Evolutionary conservation across 768 basidiomycete species (phyloP), one percentile per base, ranked within the genome.

Genomic region (Royoungia palumana): DNA sequence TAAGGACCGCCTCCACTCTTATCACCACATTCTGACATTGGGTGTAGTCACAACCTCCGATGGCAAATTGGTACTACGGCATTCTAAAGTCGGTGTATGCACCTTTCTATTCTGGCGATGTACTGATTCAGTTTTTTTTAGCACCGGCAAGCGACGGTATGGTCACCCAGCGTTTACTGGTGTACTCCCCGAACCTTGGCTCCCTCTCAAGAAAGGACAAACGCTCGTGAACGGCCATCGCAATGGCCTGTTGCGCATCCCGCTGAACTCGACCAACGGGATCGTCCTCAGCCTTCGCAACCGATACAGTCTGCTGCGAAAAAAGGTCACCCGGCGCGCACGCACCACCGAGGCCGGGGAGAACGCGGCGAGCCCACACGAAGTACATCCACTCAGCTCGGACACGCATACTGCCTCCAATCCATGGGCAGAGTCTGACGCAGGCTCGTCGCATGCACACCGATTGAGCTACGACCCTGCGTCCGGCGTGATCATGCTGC

Each of bases 121-220:
- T 11, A 19, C 38, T 59, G 49, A 58, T 53, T 40, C 44, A 21
- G 35, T 13, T 24, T 2, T 9, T 36, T 34, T 28, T 53, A 93
- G 90, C 64, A 96, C 94, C n/a, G 93, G 93, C 10, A 92, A 94
- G 66, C 75, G 89, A 42, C 83, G 94, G 35, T 98, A 97, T 58
- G 94, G 90, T 0, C 95, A 97, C 64, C 95, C 95, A 4, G 95
- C 93, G 1, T 76, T 98, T 19, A 91, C 87, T n/a, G 95, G 95
- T 2, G 80, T 89, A 5, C 79, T 98, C 0, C 95, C 95, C 3
- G 83, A 87, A 49, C 94, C 95, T 0, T 98, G 95, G 95, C 78
- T 97, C 4, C 94, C 94, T 2, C 71, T 93, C 44, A 91, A 89
- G 71, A 89, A 85, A 61, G 87, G 83, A 0, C 87, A 92, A 60